Evolutionary conservation across 176 grass and related monocot genomes (phyloP), one percentile per base, ranked within the genome.

Genomic region (Musa acuminata): DNA sequence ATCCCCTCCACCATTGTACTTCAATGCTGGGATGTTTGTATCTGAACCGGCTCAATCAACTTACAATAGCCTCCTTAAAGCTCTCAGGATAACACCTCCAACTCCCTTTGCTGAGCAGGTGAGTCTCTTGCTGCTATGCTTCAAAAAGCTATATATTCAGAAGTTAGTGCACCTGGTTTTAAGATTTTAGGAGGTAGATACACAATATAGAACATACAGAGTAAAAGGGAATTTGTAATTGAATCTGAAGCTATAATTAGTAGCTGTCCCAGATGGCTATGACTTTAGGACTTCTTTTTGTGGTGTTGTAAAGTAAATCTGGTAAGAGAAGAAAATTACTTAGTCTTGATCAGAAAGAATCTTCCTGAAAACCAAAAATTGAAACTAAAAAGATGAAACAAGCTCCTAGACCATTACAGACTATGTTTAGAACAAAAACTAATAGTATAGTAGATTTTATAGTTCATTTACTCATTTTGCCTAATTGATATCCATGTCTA

Each of bases 11-110:
- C 43, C 75, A 5, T 12, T 52, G 43, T 77, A 77, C 60, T 77
- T 77, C n/a, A 77, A 77, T 64, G 75, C 59, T 1, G 75, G 75
- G 19, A 64, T 77, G 58, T 77, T 77, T 25, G 75, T 77, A n/a
- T 65, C 48, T 24, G 75, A 65, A 43, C 75, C 59, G 52, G 60
- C 2, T 49, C 43, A 25, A 23, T 51, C 58, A 52, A 70, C 60
- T 2, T 77, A 77, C 16, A 48, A 65, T 21, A 64, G 11, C 9
- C 75, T 77, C 13, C 75, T 77, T 3, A 27, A 77, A 4, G 52
- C 60, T 65, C 75, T 77, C 23, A 77, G 49, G 75, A 77, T 77
- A 48, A 77, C 59, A 51, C 75, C 21, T 9, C 75, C 75, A 52
- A 77, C 59, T 51, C 75, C 59, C n/a, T 77, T 77, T 26, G 57